A percentile compares a stretch with the other conserved stretches of the same genome.
phyloP scores from a whole-genome alignment of 768 basidiomycete genomes.

The Podaxis carcinomalis region DNA sequence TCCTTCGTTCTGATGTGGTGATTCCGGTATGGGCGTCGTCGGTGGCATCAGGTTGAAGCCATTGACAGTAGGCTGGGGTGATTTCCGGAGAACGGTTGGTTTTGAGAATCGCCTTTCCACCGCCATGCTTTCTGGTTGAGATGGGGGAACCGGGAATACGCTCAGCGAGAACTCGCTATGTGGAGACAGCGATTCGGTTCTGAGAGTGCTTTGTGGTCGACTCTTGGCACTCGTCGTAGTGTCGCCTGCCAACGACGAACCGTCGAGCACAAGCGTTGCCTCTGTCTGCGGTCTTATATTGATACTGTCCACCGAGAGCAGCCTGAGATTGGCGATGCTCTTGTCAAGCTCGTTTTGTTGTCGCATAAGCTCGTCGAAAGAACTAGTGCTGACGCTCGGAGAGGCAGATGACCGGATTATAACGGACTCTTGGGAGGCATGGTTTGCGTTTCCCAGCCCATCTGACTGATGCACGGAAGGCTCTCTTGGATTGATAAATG shows the following conservation, averaged over 20 bases:
- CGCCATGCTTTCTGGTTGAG: background rate
- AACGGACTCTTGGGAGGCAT: conserved; percentile 10
- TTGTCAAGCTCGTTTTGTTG: conserved; percentile 62
- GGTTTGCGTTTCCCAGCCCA: conserved; percentile 27
- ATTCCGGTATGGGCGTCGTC: conserved; percentile 10
- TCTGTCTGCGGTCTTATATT: background rate
- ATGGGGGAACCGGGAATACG: conserved; percentile 63
- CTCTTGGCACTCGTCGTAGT: background rate
- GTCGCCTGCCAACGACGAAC: conserved; percentile 1
- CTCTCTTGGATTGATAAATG: conserved; percentile 17
- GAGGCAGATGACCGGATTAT: conserved; percentile 13
- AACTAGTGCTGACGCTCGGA: conserved; percentile 26
- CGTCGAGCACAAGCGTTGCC: background rate
- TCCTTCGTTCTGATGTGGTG: conserved; percentile 14
- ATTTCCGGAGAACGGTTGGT: conserved; percentile 8
- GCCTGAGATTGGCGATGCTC: conserved; percentile 54
- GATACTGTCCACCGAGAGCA: conserved; percentile 30
- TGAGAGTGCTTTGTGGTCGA: conserved; percentile 6
- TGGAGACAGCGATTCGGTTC: conserved; percentile 2
- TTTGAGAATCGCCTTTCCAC: conserved; percentile 3
- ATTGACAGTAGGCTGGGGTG: background rate
- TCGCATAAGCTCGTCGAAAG: conserved; percentile 49
- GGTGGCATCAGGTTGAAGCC: background rate
- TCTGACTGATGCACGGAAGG: conserved; percentile 40
- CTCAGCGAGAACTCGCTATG: conserved; percentile 66